Evolutionary conservation across 768 basidiomycete genomes (phyloP).

Genomic region (Tylopilus rubrobrunneus): DNA sequence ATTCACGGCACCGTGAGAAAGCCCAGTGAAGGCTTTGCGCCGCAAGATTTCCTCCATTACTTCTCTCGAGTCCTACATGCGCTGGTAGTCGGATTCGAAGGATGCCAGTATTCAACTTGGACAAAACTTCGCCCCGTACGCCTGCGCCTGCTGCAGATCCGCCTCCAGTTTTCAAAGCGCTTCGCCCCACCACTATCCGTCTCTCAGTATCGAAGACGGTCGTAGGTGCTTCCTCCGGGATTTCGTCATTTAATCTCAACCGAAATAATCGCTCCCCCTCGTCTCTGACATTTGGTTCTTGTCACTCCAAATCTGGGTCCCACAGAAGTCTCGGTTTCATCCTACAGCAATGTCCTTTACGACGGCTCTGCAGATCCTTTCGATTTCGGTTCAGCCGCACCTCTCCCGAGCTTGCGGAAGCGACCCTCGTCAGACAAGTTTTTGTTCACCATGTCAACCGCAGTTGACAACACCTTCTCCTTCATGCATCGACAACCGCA

Average conservation of each 20-base stretch:
- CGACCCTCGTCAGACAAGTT: no score
- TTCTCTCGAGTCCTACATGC: conserved; percentile 51
- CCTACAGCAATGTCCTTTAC: conserved; percentile 66
- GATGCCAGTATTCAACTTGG: conserved; percentile 34
- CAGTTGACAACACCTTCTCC: no score
- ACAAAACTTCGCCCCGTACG: conserved; percentile 62
- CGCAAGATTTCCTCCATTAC: conserved; percentile 39
- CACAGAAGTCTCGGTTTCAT: conserved; percentile 47
- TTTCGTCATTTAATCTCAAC: conserved; percentile 22
- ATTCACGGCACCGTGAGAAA: conserved; percentile 27
- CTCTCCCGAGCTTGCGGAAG: conserved; percentile 14
- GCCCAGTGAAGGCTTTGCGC: conserved; percentile 35
- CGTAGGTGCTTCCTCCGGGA: conserved; percentile 22
- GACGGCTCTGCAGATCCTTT: conserved; percentile 25
- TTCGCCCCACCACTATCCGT: conserved; percentile 44
- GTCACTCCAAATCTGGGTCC: conserved; percentile 30
- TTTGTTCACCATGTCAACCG: no score
- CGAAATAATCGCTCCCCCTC: conserved; percentile 28
- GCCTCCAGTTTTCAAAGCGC: conserved; percentile 53
- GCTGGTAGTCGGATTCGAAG: conserved; percentile 19
- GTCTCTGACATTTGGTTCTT: conserved; percentile 35
- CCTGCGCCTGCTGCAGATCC: conserved; percentile 59
- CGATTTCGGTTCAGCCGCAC: conserved; percentile 46
- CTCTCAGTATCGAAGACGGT: conserved; percentile 16
- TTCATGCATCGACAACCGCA: no score